Base-by-base conservation (phyloP, 805 yeast genomes). In the Peterozyma xylosa region DNA sequence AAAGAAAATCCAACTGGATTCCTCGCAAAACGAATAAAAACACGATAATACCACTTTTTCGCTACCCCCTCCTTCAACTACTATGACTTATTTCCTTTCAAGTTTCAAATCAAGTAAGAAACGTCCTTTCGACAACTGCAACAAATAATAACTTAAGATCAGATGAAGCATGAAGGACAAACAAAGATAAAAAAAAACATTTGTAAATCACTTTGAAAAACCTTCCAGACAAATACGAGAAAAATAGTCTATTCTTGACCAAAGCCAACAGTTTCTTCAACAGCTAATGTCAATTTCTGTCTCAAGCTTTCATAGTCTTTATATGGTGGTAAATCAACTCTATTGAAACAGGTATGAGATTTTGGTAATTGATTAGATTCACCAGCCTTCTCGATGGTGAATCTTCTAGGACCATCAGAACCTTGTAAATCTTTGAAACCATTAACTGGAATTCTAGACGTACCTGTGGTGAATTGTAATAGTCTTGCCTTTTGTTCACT, bases 401-500 rank as follows among this genome's bases (percentile, higher is more conserved):
- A 93, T 62, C 98, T 80, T 75, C 99, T 86, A 43, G 99, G 99
- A 46, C 99, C 99, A 68, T 93, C 99, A 18, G 96, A 86, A 52
- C 99, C 99, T 68, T 93, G 99, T 56, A 93, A 74, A 66, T 93
- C 99, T 65, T 93, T 93, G 75, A 93, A 93, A 35, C 99, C 99
- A 65, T 91, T 93, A 51, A 93, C 99, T 7, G 99, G 99, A 45
- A 93, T 93, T 70, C 99, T 83, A 17, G 97, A 89, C 3, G 99
- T 93, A 74, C 99, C 99, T 1, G 99, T 93, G 16, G 99, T 91
- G 63, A 93, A 93, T 66, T 93, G 99, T 53, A 93, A 71, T 61
- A 93, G 71, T 65, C 99, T 79, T 2, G 98, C 96, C 64, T 89
- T 85, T 64, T 91, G 97, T 64, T 93, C 99, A 45, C 89, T 78